Evolutionary conservation across 352 stramenopile species (phyloP).

Genomic region (Globisporangium nunn): DNA sequence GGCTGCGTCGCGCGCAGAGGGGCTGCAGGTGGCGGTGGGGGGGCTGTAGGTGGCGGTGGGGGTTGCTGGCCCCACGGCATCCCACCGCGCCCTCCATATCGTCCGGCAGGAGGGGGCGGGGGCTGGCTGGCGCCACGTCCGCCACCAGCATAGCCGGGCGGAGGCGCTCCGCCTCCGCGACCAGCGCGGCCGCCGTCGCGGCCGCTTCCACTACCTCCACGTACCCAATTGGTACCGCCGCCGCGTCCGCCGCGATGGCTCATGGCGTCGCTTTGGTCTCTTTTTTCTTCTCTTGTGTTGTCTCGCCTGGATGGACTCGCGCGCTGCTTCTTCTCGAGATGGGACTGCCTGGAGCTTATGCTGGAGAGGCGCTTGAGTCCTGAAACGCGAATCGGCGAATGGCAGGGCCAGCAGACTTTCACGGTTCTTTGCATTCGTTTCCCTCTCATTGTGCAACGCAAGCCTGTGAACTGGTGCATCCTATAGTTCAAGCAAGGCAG

Average conservation of each 20-base stretch:
- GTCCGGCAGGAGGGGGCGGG: not conserved
- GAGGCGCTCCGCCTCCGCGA: conserved; percentile 1
- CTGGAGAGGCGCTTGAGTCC: too few species aligned
- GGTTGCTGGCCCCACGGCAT: conserved; percentile 1
- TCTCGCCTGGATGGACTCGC: too few species aligned
- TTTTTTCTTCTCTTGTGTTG: not conserved
- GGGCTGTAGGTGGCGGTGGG: not conserved
- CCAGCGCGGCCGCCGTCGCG: conserved; percentile 7
- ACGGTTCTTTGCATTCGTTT: too few species aligned
- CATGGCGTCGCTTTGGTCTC: not conserved
- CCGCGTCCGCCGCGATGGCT: conserved; percentile 6
- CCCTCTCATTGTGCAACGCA: too few species aligned
- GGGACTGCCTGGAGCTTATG: too few species aligned
- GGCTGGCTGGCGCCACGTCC: conserved; percentile 2
- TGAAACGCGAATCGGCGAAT: too few species aligned
- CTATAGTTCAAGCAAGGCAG: too few species aligned
- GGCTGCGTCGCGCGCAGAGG: not conserved
- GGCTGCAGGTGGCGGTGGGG: not conserved
- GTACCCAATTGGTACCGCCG: not conserved
- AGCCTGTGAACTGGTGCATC: too few species aligned
- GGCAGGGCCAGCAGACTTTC: too few species aligned
- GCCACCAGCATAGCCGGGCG: not conserved
- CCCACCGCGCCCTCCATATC: not conserved
- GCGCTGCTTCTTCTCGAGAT: too few species aligned
- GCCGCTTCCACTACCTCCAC: conserved; percentile 14